Conservation (phyloP, 768 basidiomycete species). For the Podaxis sp. region DNA sequence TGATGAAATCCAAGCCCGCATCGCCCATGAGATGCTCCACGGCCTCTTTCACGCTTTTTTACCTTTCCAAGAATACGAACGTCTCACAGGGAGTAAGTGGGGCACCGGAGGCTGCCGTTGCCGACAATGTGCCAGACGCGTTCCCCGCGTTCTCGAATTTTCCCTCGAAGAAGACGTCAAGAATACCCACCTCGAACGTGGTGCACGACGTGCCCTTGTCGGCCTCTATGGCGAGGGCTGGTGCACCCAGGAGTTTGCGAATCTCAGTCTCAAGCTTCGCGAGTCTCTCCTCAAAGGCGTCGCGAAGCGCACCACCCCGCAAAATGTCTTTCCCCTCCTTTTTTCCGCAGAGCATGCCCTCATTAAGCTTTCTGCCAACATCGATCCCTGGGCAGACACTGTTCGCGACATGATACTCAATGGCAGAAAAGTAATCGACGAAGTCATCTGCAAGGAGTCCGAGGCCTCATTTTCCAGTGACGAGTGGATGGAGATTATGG, state of each 20-base stretch:
- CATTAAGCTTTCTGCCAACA: slow-evolving; percentile 49
- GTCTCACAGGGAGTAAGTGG: slow-evolving; percentile 73
- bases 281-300: slow-evolving; percentile 74
- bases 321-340: slow-evolving; percentile 68
- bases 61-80: slow-evolving; percentile 77
- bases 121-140: slow-evolving; percentile 77
- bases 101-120: slow-evolving; percentile 84
- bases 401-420: slow-evolving; percentile 66
- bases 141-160: slow-evolving; percentile 83
- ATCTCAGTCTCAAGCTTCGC: slow-evolving; percentile 61
- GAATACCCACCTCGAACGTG: slow-evolving; percentile 67
- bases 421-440: slow-evolving; percentile 63
- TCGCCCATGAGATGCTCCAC: slow-evolving; percentile 87
- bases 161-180: slow-evolving; percentile 74
- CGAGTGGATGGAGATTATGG: slow-evolving; percentile 78
- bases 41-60: slow-evolving; percentile 86
- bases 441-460: slow-evolving; percentile 56
- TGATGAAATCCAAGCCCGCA: slow-evolving; percentile 78
- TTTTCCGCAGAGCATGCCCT: slow-evolving; percentile 65
- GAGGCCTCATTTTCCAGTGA: slow-evolving; percentile 63
- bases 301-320: slow-evolving; percentile 62
- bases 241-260: slow-evolving; percentile 81
- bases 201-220: slow-evolving; percentile 73
- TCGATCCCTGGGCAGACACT: slow-evolving; percentile 72
- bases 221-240: slow-evolving; percentile 88